Conservation (phyloP, 257 asterid genomes). For the Solanum raphanifolium region DNA sequence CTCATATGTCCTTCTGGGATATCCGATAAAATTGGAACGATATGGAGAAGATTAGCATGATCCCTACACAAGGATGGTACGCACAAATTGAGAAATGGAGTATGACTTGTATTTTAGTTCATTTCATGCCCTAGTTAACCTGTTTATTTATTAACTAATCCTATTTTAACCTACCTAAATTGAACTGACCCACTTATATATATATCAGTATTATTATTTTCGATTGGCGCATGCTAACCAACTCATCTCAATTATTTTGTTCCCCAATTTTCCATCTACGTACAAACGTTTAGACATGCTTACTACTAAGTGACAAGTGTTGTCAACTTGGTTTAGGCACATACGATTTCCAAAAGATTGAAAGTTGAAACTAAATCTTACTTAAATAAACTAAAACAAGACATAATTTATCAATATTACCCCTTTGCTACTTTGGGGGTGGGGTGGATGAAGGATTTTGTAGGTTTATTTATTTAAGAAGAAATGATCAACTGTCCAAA, state of each 20-base stretch:
- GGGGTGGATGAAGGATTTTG: background rate
- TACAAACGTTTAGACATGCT: background rate
- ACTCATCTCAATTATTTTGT: background rate
- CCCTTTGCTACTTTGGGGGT: background rate
- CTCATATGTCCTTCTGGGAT: rapidly evolving
- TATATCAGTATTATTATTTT: no score
- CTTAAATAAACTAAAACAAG: background rate
- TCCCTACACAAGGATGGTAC: rapidly evolving
- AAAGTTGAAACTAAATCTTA: background rate
- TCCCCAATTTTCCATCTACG: background rate
- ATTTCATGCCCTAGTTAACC: background rate
- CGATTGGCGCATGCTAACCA: background rate
- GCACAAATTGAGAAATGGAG: no score
- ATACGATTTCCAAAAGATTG: background rate
- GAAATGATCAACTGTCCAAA: background rate
- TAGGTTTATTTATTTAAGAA: background rate
- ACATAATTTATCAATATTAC: background rate
- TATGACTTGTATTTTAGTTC: no score
- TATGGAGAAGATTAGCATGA: no score
- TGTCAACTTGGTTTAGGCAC: background rate
- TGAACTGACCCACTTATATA: no score
- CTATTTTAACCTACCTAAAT: no score
- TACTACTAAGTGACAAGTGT: background rate
- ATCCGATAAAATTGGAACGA: no score
- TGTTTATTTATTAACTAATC: no score